Evolutionary conservation across 2,329 filamentous ascomycete genomes (phyloP), one percentile per base, ranked within the genome.

Genomic region (Elsinoe ampelina): DNA sequence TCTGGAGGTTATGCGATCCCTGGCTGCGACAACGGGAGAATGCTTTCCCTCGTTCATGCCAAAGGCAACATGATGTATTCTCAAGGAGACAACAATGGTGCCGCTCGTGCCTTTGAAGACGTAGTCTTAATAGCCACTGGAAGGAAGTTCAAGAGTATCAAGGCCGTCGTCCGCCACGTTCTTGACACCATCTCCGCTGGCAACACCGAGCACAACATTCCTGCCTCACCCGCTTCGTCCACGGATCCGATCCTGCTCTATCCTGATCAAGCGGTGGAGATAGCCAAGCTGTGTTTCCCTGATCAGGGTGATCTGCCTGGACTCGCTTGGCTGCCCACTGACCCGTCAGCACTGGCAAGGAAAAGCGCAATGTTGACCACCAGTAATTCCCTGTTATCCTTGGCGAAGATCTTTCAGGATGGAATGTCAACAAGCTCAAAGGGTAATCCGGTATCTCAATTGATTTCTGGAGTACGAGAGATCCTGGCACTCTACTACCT

Each of bases 1-100:
- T 85, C 85, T 3, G 93, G 88, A 69, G 91, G 90, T 13, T 97
- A 95, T 69, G 81, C 83, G 12, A 84, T 98, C 42, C 81, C 90
- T 4, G 90, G 86, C 1, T 83, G 80, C 42, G 93, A 98, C 63
- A 97, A 96, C 67, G 93, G 92, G 7, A 83, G 93, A 59, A 89
- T 98, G 65, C 79, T 98, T 43, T 87, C 90, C n/a, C 78, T 98
- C 13, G 84, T 97, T 39, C 93, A 98, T 71, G 91, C 92, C 17
- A 98, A 97, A 71, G 93, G 92, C n/a, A 97, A 97, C 61, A 95
- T 97, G 86, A 78, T 97, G 1, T 98, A 98, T 71, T 84, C 88
- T 22, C 74, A 95, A 30, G 92, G 92, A 45, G 86, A 96, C 62
- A 87, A 93, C 61, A 77, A 79, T 38, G 82, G 79, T 39, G 93